phyloP scores from a whole-genome alignment of 257 asterid species.

The Ilex aquifolium region DNA sequence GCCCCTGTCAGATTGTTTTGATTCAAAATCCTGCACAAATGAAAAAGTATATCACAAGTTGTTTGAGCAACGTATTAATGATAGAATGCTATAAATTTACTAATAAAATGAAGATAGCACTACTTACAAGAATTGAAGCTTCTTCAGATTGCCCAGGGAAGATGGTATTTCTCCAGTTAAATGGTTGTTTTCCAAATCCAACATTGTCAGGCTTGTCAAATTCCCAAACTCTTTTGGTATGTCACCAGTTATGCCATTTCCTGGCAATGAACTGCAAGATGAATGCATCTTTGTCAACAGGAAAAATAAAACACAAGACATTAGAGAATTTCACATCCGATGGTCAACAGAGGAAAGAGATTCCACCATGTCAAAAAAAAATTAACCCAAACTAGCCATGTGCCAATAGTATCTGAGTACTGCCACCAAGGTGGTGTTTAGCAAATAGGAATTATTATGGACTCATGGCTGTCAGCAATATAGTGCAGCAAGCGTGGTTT shows the following conservation, averaged over 20 bases:
- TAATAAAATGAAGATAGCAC: conserved; percentile 7
- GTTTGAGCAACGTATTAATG: not conserved
- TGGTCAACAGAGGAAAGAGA: not conserved
- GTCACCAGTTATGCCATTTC: conserved; percentile 72
- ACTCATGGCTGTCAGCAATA: no score
- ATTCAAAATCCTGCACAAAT: conserved; percentile 54
- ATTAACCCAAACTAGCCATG: not conserved
- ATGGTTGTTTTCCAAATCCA: conserved; percentile 70
- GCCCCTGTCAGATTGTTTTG: conserved; percentile 70
- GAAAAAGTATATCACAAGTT: conserved; percentile 11
- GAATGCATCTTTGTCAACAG: not conserved
- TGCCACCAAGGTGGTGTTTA: not conserved
- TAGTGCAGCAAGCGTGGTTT: not conserved
- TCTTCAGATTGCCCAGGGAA: conserved; percentile 71
- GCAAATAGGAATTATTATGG: no score
- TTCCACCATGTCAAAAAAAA: not conserved
- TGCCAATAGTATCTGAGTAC: not conserved
- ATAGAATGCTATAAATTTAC: not conserved
- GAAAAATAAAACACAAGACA: not conserved
- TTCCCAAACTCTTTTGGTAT: conserved; percentile 80
- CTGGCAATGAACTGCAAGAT: conserved; percentile 70
- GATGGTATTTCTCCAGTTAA: conserved; percentile 78
- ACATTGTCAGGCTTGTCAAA: conserved; percentile 72
- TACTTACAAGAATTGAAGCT: conserved; percentile 72
- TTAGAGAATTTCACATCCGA: not conserved